phyloP scores from a whole-genome alignment of 805 yeast genomes.

The Hanseniaspora osmophila region DNA sequence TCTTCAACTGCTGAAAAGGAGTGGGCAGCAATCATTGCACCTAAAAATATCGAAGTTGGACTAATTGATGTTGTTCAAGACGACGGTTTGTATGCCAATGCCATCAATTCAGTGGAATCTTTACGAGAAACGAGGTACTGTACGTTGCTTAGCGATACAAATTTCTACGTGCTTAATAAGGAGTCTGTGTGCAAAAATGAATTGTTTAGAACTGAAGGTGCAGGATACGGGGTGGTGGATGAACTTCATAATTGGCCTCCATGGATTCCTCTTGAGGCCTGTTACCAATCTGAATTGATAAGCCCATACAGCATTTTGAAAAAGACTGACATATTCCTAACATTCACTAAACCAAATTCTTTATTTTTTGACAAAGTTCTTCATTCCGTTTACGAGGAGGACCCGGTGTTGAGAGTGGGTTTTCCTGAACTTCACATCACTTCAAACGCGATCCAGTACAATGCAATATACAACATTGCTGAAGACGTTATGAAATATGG shows the following conservation, averaged over 20 bases:
- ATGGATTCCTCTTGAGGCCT: slow-evolving; percentile 48
- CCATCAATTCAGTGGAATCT: slow-evolving; percentile 18
- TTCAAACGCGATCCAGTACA: slow-evolving; percentile 45
- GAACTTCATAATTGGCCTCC: slow-evolving; percentile 44
- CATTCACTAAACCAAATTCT: slow-evolving; percentile 37
- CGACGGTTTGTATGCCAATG: slow-evolving; percentile 19
- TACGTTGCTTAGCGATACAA: slow-evolving; percentile 40
- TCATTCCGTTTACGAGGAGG: slow-evolving; percentile 13
- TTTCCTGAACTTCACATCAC: slow-evolving; percentile 36
- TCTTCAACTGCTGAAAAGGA: slow-evolving; percentile 32
- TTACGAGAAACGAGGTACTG: slow-evolving; percentile 45
- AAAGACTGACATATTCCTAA: slow-evolving; percentile 37
- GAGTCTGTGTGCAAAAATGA: slow-evolving; percentile 22
- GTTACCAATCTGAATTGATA: slow-evolving; percentile 34
- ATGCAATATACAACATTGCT: slow-evolving; percentile 34
- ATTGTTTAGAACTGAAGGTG: slow-evolving; percentile 10
- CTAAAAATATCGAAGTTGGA: slow-evolving; percentile 46
- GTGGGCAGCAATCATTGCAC: slow-evolving; percentile 36
- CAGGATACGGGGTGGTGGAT: slow-evolving; percentile 18
- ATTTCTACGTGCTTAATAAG: slow-evolving; percentile 35
- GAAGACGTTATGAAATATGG: slow-evolving; percentile 29
- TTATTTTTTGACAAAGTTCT: slow-evolving; percentile 28
- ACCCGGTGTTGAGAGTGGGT: slow-evolving; percentile 21
- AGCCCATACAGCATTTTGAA: slow-evolving; percentile 34
- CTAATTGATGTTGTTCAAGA: slow-evolving; percentile 31